Conservation (phyloP, 2,329 filamentous ascomycete genomes). For the Penicillium polonicum region DNA sequence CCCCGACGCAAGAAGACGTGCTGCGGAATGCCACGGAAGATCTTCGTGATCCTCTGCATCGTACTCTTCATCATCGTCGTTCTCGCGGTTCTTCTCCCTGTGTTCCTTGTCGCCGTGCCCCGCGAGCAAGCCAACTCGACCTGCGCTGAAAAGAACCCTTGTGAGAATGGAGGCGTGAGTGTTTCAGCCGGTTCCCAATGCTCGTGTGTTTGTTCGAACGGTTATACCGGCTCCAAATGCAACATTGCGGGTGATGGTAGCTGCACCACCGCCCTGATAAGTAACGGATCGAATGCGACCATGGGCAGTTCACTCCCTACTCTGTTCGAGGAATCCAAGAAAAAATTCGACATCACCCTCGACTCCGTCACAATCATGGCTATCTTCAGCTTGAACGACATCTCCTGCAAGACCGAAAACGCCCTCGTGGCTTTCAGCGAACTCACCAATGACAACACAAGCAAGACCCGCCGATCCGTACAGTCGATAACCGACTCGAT, state of each 20-base stretch:
- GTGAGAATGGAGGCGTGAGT: slow-evolving; percentile 77
- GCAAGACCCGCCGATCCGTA: slow-evolving; percentile 30
- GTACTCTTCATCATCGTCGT: slow-evolving; percentile 70
- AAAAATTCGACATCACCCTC: slow-evolving; percentile 74
- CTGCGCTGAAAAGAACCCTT: slow-evolving; percentile 64
- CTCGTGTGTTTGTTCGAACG: slow-evolving; percentile 84
- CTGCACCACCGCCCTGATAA: slow-evolving; percentile 54
- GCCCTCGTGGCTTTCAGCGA: slow-evolving; percentile 82
- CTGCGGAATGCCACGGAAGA: slow-evolving; percentile 81
- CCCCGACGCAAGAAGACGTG: slow-evolving; percentile 56
- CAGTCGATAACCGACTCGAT: slow-evolving; percentile 1
- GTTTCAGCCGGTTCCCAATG: slow-evolving; percentile 68
- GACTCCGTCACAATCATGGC: slow-evolving; percentile 67
- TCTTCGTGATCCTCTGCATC: slow-evolving; percentile 66
- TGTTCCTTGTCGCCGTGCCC: slow-evolving; percentile 61
- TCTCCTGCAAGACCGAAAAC: slow-evolving; percentile 84
- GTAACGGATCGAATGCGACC: slow-evolving; percentile 64
- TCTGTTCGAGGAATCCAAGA: slow-evolving; percentile 63
- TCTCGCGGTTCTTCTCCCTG: slow-evolving; percentile 78
- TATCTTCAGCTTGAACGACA: slow-evolving; percentile 69
- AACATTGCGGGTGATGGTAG: slow-evolving; percentile 49
- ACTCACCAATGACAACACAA: slow-evolving; percentile 21
- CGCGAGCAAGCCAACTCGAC: slow-evolving; percentile 43
- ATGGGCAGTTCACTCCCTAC: slow-evolving; percentile 76
- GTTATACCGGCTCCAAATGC: slow-evolving; percentile 70